Evolutionary conservation across 495 filamentous ascomycete species (phyloP), one percentile per base, ranked within the genome.

Genomic region (Bombardia bombarda): DNA sequence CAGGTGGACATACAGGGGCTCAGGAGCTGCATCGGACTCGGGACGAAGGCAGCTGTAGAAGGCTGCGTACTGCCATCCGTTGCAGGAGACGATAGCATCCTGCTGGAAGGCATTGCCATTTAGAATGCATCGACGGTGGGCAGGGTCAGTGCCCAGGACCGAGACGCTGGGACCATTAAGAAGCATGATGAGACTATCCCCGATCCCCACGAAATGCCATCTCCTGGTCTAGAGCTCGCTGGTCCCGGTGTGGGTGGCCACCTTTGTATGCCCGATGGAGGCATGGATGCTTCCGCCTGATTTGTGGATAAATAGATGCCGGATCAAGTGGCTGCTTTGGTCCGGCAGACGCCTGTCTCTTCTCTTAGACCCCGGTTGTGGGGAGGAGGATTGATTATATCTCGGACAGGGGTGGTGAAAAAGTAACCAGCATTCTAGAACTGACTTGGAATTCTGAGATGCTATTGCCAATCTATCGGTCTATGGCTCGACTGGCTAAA

Each of bases 51-150:
- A 50, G 49, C 50, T 56, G 46, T 70, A 74, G 47, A 66, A 73
- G 19, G 55, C 59, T 26, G 59, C 63, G 42, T 73, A 74, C 45
- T 73, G 70, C 55, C 54, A 66, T 9, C 65, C 66, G 21, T 57
- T 53, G 46, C 60, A 63, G 22, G 65, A 51, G 22, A 53, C 45
- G 38, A 70, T 54, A 26, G 53, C 62, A 42, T 70, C 60, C 41
- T 70, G 66, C 40, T 70, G 66, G 49, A 68, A 69, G 2, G 66
- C 62, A 41, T 61, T 58, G 22, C 61, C 66, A 51, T 70, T 70
- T 38, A 70, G 53, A 26, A 56, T 51, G 53, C 47, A 61, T 23
- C 41, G 49, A 38, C 66, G 65, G 41, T 64, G 51, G 22, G 55
- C 45, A 18, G 65, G 60, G 48, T 67, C 63, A 14, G 35, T 45